Percentiles rank a stretch among this genome's conserved stretches.
phyloP scores from a whole-genome alignment of 176 grass and related monocot species.

The Luzula sylvatica region DNA sequence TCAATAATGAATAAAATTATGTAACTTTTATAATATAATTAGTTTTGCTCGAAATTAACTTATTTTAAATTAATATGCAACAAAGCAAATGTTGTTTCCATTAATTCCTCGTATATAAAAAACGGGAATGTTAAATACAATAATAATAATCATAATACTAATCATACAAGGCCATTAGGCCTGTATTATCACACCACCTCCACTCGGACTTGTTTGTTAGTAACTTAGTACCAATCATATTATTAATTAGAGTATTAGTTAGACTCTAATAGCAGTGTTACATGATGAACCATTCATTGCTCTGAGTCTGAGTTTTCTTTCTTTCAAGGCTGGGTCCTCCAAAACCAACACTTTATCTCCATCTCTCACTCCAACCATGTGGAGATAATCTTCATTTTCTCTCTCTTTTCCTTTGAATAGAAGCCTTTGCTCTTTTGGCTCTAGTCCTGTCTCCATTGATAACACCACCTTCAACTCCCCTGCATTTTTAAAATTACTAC shows the following conservation, averaged over 20 bases:
- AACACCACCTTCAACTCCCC: slow-evolving; percentile 61
- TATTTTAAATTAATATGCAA: not conserved
- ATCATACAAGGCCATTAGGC: not conserved
- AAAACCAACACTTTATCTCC: slow-evolving; percentile 80
- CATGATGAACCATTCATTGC: slow-evolving; percentile 27
- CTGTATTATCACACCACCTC: slow-evolving; percentile 1
- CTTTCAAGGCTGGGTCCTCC: slow-evolving; percentile 78
- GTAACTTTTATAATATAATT: too few species aligned
- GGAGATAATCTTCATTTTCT: slow-evolving; percentile 70
- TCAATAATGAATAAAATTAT: too few species aligned
- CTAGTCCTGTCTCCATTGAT: slow-evolving; percentile 58
- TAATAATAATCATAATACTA: not conserved
- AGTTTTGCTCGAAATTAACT: too few species aligned
- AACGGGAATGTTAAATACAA: slow-evolving; percentile 15
- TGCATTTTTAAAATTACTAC: too few species aligned
- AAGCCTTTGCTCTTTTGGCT: slow-evolving; percentile 74
- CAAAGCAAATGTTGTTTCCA: not conserved
- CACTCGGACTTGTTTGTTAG: too few species aligned
- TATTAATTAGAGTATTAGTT: not conserved
- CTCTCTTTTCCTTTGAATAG: slow-evolving; percentile 88
- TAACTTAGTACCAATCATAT: not conserved
- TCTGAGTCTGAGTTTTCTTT: slow-evolving; percentile 52
- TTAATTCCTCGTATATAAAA: slow-evolving; percentile 24
- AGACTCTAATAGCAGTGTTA: slow-evolving; percentile 30
- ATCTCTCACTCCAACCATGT: slow-evolving; percentile 88